Conservation (phyloP, 176 grass and related monocot species). For the Eleusine indica region DNA sequence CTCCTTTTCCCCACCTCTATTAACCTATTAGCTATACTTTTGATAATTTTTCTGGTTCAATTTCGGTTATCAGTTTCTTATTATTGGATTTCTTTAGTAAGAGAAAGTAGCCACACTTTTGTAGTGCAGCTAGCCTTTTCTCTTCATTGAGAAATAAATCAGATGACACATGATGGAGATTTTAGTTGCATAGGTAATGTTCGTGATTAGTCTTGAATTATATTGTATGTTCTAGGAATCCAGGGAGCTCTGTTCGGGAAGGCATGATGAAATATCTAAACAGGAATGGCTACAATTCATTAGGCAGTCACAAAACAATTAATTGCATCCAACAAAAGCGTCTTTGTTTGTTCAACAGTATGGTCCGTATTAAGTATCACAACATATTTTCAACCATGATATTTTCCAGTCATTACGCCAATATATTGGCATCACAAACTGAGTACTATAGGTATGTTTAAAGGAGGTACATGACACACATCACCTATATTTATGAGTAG, state of each 20-base stretch:
- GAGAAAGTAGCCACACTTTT: constrained; percentile 31
- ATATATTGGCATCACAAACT: no score
- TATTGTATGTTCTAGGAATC: not conserved
- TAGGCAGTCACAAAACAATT: constrained; percentile 40
- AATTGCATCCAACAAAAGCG: constrained; percentile 40
- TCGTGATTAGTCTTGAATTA: constrained; percentile 2
- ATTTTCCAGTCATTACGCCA: no score
- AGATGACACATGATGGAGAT: not conserved
- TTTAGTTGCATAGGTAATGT: not conserved
- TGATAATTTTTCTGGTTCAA: not conserved
- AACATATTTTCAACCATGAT: no score
- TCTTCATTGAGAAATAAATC: not conserved
- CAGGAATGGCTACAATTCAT: constrained; percentile 31
- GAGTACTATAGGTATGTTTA: no score
- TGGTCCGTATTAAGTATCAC: constrained; percentile 1
- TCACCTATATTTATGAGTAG: no score
- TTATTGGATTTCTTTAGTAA: not conserved
- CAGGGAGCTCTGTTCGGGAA: not conserved
- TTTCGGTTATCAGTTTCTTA: not conserved
- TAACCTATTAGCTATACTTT: not conserved
- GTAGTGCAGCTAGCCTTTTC: constrained; percentile 3
- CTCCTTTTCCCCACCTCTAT: not conserved
- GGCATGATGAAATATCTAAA: constrained; percentile 22
- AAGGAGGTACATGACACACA: no score
- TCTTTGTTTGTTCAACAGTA: constrained; percentile 2